Base-by-base conservation (phyloP, 2,329 filamentous ascomycete genomes). In the Metarhizium sp. region DNA sequence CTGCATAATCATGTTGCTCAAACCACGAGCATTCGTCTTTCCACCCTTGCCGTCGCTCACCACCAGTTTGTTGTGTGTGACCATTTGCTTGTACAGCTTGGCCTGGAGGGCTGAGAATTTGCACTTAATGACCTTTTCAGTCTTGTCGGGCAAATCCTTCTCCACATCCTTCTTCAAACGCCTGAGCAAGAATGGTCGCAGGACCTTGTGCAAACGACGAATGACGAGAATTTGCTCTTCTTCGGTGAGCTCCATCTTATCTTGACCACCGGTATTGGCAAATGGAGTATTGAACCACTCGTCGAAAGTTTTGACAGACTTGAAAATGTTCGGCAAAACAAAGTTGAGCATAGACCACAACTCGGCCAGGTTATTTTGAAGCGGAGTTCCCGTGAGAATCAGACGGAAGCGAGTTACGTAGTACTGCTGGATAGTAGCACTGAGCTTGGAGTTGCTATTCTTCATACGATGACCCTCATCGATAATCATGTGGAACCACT, bases 1-100 rank as follows among this genome's bases (percentile, higher is more conserved):
- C 74, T 99, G 94, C 94, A 99, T 99, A 59, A 99, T 90, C 92
- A 99, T 99, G 75, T 99, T 99, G 79, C 92, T 97, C 59, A 99
- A 77, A 70, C 94, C 94, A 68, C 91, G 90, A 73, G 95, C 88
- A 62, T 88, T 89, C 50, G 90, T 91, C 82, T 96, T 96, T 66
- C 92, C 92, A 59, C 91, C 92, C 75, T 96, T 96, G 66, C 90
- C 91, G 67, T 97, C 92, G 70, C 90, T 91, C 65, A 99, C 92
- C 63, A 90, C 86, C 68, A 99, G 86, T 70, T 88, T 92, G 74
- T 97, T 95, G 75, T 96, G 90, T 1, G 87, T 95, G 58, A 96
- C 87, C 78, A 99, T 92, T 69, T 99, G 94, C 75, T 95, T 95
- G 81, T 99, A 96, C 45, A 99, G 79, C 67, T 92, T 94, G 57